Evolutionary conservation across 495 filamentous ascomycete genomes (phyloP), one percentile per base, ranked within the genome.

Genomic region (Trichoderma asperelloides): DNA sequence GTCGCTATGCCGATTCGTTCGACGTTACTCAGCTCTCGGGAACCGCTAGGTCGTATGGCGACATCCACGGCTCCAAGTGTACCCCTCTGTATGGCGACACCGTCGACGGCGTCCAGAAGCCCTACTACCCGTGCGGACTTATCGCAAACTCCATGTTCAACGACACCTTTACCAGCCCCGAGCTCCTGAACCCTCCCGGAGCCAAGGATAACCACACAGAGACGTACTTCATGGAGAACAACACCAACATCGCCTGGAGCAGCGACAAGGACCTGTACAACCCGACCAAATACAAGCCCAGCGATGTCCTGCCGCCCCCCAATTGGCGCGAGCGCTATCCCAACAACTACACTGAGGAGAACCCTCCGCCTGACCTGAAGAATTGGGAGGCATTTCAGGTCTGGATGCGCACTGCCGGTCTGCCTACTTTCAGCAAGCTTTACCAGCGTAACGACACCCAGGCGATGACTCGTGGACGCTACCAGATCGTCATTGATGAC

Each of bases 81-180:
- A 84, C 89, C 49, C 95, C 95, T 2, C 79, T 99, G 39, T 78
- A 82, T 39, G 75, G 83, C 23, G 82, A 86, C 69, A 71, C 71
- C 47, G 69, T 74, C 12, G 77, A 74, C 0, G 55, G 55, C 25
- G 27, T 30, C 25, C 76, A 81, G 25, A 90, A 87, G 74, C 84
- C 93, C 6, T 93, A 93, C 74, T 99, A 97, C 75, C 95, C 95
- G 8, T 99, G 95, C 74, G 95, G 95, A 25, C 79, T 98, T 67
- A 96, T 98, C 68, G 95, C 95, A 37, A 99, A 99, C 74, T 98
- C 95, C 8, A 74, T 91, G 45, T 99, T 99, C 82, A 99, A 99
- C 75, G 95, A 99, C 75, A 91, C 89, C n/a, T 95, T 96, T 71
- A 74, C 71, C 6, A 83, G 72, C 27, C 91, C 90, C 0, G 65